A percentile compares a stretch with the other conserved stretches of the same genome.
Evolutionary conservation across 257 asterid species (phyloP).

Genomic region (Dorcoceras hygrometricum): DNA sequence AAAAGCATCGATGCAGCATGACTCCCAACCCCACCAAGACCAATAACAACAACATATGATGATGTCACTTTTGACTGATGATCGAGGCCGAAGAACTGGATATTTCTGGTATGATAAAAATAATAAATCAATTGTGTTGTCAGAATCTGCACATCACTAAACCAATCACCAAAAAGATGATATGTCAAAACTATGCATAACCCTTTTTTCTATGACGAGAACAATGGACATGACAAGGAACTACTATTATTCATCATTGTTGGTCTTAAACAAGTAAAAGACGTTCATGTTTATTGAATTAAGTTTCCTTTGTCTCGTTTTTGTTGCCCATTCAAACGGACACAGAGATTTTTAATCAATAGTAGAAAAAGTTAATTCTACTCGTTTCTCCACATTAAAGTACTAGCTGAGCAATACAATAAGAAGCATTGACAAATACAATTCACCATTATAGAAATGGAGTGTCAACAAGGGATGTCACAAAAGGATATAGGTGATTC

Average conservation of each 20-base stretch:
- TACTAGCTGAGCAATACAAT: no score
- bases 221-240: no score
- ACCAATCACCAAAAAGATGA: conserved; percentile 12
- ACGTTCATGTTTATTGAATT: not conserved
- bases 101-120: conserved; percentile 50
- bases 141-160: conserved; percentile 1
- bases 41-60: conserved; percentile 87
- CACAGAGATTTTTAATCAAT: not conserved
- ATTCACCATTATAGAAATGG: no score
- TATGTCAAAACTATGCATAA: not conserved
- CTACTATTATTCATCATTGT: not conserved
- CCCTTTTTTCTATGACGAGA: no score
- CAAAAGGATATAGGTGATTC: no score
- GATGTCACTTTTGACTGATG: conserved; percentile 71
- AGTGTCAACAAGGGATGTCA: no score
- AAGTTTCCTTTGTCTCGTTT: not conserved
- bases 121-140: conserved; percentile 10
- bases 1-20: conserved; percentile 98
- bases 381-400: no score
- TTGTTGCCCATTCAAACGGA: not conserved
- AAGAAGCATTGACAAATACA: no score
- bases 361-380: not conserved
- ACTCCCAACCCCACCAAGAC: conserved; percentile 99
- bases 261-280: not conserved
- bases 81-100: conserved; percentile 89